Percentiles rank a stretch among this genome's conserved stretches.
These are phyloP conservation scores for Amphichorda felina DNA, from an alignment of 2,329 filamentous ascomycete genomes.

Conservation along the genomic window DNA sequence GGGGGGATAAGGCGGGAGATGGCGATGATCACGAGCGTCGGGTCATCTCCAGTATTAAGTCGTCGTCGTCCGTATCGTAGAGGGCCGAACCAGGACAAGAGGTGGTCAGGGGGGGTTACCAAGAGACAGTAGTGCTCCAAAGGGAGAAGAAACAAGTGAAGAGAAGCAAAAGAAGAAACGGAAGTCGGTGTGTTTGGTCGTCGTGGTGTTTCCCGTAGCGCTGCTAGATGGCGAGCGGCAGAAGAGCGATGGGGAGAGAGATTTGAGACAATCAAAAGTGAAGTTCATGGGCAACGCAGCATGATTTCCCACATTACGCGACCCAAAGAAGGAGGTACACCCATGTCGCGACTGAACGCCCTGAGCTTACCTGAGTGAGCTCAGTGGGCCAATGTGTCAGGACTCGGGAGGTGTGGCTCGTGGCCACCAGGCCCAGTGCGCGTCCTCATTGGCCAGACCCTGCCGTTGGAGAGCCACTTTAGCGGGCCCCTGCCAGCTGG, in stretches of 20 bases:
- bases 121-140: not conserved
- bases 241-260: not conserved
- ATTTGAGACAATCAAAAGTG: not conserved
- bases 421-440: too few species aligned
- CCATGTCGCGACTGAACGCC: too few species aligned
- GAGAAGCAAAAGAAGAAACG: not conserved
- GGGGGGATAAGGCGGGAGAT: not conserved
- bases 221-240: not conserved
- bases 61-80: not conserved
- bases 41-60: conserved; percentile 1
- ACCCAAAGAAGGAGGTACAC: not conserved
- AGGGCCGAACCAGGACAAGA: not conserved
- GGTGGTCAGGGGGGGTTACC: not conserved
- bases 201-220: not conserved
- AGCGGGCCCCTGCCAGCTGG: conserved; percentile 3
- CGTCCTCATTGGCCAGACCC: not conserved
- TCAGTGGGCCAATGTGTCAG: too few species aligned
- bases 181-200: not conserved
- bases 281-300: not conserved
- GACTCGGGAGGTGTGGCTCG: too few species aligned
- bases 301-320: not conserved
- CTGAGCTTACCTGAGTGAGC: too few species aligned
- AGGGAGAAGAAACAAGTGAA: conserved; percentile 5
- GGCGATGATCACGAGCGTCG: conserved; percentile 1
- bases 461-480: not conserved